Conservation (phyloP, 208 protist species). For the Vickermania spadyakhi region DNA sequence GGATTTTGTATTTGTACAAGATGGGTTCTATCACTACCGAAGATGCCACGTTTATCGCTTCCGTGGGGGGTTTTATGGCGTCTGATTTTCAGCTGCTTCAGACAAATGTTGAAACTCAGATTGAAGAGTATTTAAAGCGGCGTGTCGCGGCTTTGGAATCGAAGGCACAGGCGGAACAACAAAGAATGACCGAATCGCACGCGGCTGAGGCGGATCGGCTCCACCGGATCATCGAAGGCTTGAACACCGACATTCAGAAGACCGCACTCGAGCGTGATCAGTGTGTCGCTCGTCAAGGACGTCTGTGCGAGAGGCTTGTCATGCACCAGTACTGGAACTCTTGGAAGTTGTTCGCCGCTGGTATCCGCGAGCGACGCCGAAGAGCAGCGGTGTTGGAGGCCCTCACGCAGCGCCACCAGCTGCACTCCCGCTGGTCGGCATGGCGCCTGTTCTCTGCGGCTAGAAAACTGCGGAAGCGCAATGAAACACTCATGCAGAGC, state of each 20-base stretch:
- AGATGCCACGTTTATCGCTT: constrained; percentile 37
- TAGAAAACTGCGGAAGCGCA: not conserved
- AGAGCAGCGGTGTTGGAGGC: not conserved
- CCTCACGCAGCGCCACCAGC: not conserved
- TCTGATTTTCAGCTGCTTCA: not conserved
- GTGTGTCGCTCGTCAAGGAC: not conserved
- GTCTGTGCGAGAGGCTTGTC: not conserved
- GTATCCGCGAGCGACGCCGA: not conserved
- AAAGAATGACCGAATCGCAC: not conserved
- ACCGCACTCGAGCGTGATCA: not conserved
- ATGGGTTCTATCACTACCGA: too few species aligned
- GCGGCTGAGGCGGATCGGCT: not conserved
- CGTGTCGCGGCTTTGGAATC: constrained; percentile 23
- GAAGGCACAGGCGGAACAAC: constrained; percentile 20
- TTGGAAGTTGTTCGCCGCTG: not conserved
- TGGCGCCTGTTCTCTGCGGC: not conserved
- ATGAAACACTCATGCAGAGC: not conserved
- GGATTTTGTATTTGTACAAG: too few species aligned
- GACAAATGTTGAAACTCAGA: constrained; percentile 5
- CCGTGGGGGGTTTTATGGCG: constrained; percentile 21
- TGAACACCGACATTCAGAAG: not conserved
- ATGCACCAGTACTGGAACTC: not conserved
- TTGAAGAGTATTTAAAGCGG: constrained; percentile 49
- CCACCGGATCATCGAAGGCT: not conserved
- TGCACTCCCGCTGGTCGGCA: not conserved